A percentile compares a stretch with the other conserved stretches of the same genome.
phyloP scores from a whole-genome alignment of 2,329 filamentous ascomycete genomes.

The Botryosphaeria dothidea region DNA sequence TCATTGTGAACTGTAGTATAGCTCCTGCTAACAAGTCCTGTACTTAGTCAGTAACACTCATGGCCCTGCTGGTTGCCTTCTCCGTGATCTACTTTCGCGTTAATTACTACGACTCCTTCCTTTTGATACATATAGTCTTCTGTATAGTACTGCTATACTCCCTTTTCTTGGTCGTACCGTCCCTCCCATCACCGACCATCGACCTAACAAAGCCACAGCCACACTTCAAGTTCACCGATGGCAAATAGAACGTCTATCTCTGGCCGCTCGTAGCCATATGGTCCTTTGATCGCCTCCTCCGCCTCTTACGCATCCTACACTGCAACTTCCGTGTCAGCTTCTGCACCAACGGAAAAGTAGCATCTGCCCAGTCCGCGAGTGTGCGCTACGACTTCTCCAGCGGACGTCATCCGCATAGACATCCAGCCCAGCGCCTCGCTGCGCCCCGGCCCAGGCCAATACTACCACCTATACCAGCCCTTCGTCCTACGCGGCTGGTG shows the following conservation, averaged over 20 bases:
- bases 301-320: slow-evolving; percentile 46
- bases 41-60: slow-evolving; percentile 37
- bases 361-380: slow-evolving; percentile 35
- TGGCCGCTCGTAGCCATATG: slow-evolving; percentile 54
- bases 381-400: slow-evolving; percentile 46
- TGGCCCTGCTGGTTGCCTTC: slow-evolving; percentile 48
- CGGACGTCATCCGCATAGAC: slow-evolving; percentile 50
- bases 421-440: slow-evolving; percentile 39
- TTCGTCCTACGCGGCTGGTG: slow-evolving; percentile 46
- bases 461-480: slow-evolving; percentile 54
- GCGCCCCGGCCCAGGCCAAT: slow-evolving; percentile 46
- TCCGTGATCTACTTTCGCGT: slow-evolving; percentile 56
- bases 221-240: slow-evolving; percentile 54
- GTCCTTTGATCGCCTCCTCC: slow-evolving; percentile 51
- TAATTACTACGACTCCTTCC: slow-evolving; percentile 46
- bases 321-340: slow-evolving; percentile 45
- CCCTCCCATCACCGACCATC: too few relatives aligned
- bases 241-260: slow-evolving; percentile 51
- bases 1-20: neutral
- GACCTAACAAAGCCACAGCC: slow-evolving; percentile 32
- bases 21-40: neutral
- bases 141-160: slow-evolving; percentile 47
- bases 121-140: slow-evolving; percentile 47
- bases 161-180: slow-evolving; percentile 51
- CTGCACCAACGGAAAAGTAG: slow-evolving; percentile 26